Conservation (phyloP, 2,329 filamentous ascomycete genomes). For the Fusarium sp. region DNA sequence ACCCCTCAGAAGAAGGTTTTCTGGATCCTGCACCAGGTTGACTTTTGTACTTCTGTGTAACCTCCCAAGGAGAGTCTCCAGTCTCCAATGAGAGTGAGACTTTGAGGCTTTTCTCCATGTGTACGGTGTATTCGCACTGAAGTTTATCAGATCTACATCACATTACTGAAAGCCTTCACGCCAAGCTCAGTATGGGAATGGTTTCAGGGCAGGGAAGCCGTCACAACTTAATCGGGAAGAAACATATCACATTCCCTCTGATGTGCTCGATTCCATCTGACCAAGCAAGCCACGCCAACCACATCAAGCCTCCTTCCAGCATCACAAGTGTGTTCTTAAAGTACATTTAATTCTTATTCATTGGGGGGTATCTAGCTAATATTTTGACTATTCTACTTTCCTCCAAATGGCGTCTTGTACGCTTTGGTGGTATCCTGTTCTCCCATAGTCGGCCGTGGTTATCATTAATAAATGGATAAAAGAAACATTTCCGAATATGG, state of each 20-base stretch:
- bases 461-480: slow-evolving; percentile 18
- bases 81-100: not conserved
- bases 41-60: not conserved
- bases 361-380: slow-evolving; percentile 3
- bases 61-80: not conserved
- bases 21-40: too few relatives aligned
- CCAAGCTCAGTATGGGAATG: not conserved
- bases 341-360: not conserved
- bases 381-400: not conserved
- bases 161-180: not conserved
- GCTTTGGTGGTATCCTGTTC: slow-evolving; percentile 1
- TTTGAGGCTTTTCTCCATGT: not conserved
- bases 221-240: not conserved
- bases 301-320: not conserved
- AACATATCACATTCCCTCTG: not conserved
- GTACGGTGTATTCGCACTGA: not conserved
- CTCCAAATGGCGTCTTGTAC: not conserved
- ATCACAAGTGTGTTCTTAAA: too few relatives aligned
- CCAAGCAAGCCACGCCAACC: not conserved
- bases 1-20: not conserved
- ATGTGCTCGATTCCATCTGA: not conserved
- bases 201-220: not conserved
- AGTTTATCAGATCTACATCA: not conserved
- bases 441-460: not conserved
- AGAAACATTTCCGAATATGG: not conserved